Base-by-base conservation (phyloP, 2,329 filamentous ascomycete species). In the Phyllosticta citriasiana region DNA sequence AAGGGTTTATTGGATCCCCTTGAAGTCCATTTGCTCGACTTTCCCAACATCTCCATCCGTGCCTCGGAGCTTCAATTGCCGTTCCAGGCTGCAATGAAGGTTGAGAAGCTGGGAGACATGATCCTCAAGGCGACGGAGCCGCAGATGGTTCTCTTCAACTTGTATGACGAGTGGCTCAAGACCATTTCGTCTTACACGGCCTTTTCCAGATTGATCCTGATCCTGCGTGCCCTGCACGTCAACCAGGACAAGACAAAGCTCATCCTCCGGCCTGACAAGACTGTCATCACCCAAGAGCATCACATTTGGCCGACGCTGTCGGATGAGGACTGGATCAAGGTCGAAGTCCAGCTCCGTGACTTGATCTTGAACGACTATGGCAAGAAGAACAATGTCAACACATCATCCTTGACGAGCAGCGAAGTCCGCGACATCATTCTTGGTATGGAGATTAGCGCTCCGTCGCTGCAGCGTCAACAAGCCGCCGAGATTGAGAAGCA, bases 341-440 rank as follows among this genome's bases (percentile, higher is more conserved):
- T 99, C n/a, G 94, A 99, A 80, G 91, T 91, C 54, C 90, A 96
- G 72, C 80, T 99, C 52, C 88, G 94, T 73, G 94, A 99, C 79
- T 79, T 99, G 66, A 99, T 99, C 69, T 73, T 99, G 67, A 97
- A 97, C 67, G 94, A 99, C 73, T 99, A 99, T 72, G 94, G 94
- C 72, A 99, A 97, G 84, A 99, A 99, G 84, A 99, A 99, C 80
- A 99, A 97, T 68, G 94, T 99, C 79, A 99, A 99, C 69, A 93
- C 94, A 12, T 95, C 95, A 16, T 96, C 91, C 73, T 81, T 99
- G 76, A 99, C 94, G 1, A 96, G 86, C 72, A 96, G 89, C 69
- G 94, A 99, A 84, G 94, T 99, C 57, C 87, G 94, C 68, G 94
- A 99, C 71, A 97, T 99, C 69, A 99, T 99, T 68, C 78, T 99